Conservation (phyloP, 805 yeast species). For the Candida patagonica region DNA sequence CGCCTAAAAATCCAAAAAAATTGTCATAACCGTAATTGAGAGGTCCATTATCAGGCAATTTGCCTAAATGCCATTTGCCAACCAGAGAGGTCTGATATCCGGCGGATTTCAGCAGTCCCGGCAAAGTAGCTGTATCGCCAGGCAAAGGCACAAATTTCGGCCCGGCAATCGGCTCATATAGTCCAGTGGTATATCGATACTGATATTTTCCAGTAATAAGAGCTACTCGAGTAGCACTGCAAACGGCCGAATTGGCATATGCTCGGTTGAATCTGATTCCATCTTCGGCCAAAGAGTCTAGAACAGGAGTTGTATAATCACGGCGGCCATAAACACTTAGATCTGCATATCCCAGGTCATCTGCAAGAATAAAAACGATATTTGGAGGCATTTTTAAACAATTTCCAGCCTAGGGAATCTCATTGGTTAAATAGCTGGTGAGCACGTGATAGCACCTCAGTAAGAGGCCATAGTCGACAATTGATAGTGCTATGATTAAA, state of each 20-base stretch:
- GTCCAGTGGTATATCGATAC: conserved; percentile 49
- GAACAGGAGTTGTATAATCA: conserved; percentile 48
- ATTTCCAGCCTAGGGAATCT: too few species aligned
- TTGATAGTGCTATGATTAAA: too few species aligned
- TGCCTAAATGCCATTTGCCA: conserved; percentile 58
- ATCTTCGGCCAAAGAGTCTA: conserved; percentile 33
- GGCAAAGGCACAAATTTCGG: conserved; percentile 41
- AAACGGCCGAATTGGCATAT: conserved; percentile 56
- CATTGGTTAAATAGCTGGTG: too few species aligned
- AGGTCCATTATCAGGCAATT: conserved; percentile 40
- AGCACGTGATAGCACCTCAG: too few species aligned
- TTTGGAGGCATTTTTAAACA: conserved; percentile 30
- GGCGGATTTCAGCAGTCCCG: conserved; percentile 40
- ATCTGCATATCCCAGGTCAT: conserved; percentile 54
- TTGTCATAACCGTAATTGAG: conserved; percentile 41
- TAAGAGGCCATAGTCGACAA: too few species aligned
- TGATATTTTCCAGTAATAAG: conserved; percentile 52
- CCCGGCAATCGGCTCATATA: conserved; percentile 55
- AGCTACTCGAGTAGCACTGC: conserved; percentile 58
- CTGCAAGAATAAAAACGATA: conserved; percentile 48
- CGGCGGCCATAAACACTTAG: conserved; percentile 40
- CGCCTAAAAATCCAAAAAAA: conserved; percentile 43
- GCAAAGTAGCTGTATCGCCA: conserved; percentile 42
- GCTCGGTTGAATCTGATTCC: conserved; percentile 49
- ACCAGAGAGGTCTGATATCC: conserved; percentile 44